Percentiles rank a stretch among this genome's conserved stretches.
Evolutionary conservation across 2,329 filamentous ascomycete species (phyloP).

Genomic region (Sodiomyces alkalinus): DNA sequence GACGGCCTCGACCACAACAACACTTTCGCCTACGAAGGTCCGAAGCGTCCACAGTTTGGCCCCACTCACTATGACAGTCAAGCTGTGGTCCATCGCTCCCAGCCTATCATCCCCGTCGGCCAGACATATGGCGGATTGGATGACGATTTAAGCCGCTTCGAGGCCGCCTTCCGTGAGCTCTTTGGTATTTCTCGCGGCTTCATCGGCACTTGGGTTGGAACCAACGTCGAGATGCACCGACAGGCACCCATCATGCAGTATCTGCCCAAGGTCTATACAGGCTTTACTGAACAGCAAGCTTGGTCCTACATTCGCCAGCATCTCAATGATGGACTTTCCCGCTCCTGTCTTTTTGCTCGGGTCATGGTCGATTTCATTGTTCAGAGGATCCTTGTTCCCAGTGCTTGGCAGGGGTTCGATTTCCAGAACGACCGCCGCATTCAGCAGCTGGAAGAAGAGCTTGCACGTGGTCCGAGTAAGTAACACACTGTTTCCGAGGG

Average conservation of each 20-base stretch:
- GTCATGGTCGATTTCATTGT: slow-evolving; percentile 26
- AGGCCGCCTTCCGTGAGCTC: slow-evolving; percentile 5
- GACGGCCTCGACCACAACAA: too few species aligned
- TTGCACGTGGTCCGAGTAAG: slow-evolving; percentile 19
- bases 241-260: slow-evolving; percentile 5
- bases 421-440: slow-evolving; percentile 18
- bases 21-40: slow-evolving; percentile 1
- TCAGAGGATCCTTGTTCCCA: slow-evolving; percentile 23
- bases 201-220: slow-evolving; percentile 1
- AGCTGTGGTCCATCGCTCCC: slow-evolving; percentile 1
- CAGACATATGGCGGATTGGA: slow-evolving; percentile 1
- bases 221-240: background rate
- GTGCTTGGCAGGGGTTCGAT: slow-evolving; percentile 23
- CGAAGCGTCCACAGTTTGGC: slow-evolving; percentile 1
- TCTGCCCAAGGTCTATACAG: slow-evolving; percentile 6
- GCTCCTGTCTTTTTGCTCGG: slow-evolving; percentile 26
- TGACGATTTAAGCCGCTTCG: slow-evolving; percentile 1
- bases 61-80: slow-evolving; percentile 1
- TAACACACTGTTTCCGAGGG: too few species aligned
- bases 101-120: slow-evolving; percentile 2
- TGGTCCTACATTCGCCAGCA: slow-evolving; percentile 25
- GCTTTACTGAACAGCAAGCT: slow-evolving; percentile 20
- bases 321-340: slow-evolving; percentile 21
- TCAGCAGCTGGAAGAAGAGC: slow-evolving; percentile 19
- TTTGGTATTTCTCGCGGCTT: slow-evolving; percentile 7